Conservation (phyloP, 805 yeast species). For the Candida parachauliodes region DNA sequence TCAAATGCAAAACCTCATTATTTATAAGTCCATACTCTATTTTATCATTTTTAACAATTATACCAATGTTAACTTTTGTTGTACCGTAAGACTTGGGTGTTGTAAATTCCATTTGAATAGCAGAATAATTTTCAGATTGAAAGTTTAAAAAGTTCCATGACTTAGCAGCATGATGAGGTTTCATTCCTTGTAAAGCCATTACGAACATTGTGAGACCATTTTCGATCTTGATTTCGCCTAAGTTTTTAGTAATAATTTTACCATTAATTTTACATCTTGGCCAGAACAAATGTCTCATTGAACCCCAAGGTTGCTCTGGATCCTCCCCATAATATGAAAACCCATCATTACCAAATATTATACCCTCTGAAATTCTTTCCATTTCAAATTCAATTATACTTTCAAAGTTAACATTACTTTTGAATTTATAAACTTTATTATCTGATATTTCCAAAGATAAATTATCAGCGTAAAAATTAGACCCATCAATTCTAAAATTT, state of each 20-base stretch:
- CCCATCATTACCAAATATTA: slow-evolving; percentile 89
- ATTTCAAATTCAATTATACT: slow-evolving; percentile 68
- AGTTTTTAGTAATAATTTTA: slow-evolving; percentile 42
- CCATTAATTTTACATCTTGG: slow-evolving; percentile 81
- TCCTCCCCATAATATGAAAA: slow-evolving; percentile 84
- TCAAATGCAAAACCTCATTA: slow-evolving; percentile 59
- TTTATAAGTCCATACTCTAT: slow-evolving; percentile 61
- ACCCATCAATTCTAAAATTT: slow-evolving; percentile 67
- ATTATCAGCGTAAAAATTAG: slow-evolving; percentile 76
- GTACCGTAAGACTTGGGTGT: slow-evolving; percentile 89
- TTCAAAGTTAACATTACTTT: slow-evolving; percentile 64
- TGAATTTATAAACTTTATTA: slow-evolving; percentile 44
- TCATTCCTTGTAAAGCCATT: slow-evolving; percentile 98
- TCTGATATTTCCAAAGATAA: slow-evolving; percentile 60
- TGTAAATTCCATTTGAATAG: slow-evolving; percentile 89
- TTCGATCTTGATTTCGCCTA: slow-evolving; percentile 32
- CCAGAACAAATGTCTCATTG: slow-evolving; percentile 96
- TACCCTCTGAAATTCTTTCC: slow-evolving; percentile 65
- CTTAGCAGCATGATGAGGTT: slow-evolving; percentile 98
- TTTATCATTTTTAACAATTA: slow-evolving; percentile 61
- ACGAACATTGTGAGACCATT: slow-evolving; percentile 71
- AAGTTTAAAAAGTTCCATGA: slow-evolving; percentile 92
- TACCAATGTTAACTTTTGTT: slow-evolving; percentile 77
- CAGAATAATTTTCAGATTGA: slow-evolving; percentile 71
- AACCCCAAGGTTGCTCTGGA: slow-evolving; percentile 86